Conservation (phyloP, 2,329 filamentous ascomycete genomes). For the Lojkania enalia region DNA sequence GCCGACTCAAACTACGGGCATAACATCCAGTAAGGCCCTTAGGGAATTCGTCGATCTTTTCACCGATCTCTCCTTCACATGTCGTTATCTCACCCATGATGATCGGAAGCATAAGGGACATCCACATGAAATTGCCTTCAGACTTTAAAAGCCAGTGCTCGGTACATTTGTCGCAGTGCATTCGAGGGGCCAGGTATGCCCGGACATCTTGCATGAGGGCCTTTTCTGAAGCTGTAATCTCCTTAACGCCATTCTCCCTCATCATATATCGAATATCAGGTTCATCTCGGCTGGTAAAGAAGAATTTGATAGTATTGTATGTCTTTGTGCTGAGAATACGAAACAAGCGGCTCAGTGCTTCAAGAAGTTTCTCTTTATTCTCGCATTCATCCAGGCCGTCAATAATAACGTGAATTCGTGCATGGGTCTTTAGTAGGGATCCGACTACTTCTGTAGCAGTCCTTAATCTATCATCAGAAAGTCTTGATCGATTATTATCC, state of each 20-base stretch:
- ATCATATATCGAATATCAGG: constrained; percentile 5
- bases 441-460: constrained; percentile 7
- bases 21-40: constrained; percentile 16
- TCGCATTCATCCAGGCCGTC: constrained; percentile 15
- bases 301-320: constrained; percentile 14
- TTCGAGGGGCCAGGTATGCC: constrained; percentile 1
- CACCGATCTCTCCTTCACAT: constrained; percentile 13
- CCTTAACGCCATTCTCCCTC: constrained; percentile 3
- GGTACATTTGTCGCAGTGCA: constrained; percentile 9
- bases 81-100: constrained; percentile 10
- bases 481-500: constrained; percentile 5
- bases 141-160: constrained; percentile 7
- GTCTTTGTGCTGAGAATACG: constrained; percentile 4
- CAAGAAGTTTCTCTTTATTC: not conserved
- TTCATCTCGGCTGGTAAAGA: constrained; percentile 12
- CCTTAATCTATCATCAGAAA: constrained; percentile 3
- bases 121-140: constrained; percentile 17
- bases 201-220: constrained; percentile 9
- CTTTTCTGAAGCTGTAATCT: constrained; percentile 9
- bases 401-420: constrained; percentile 14
- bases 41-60: constrained; percentile 13
- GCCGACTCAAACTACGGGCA: constrained; percentile 7
- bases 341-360: not conserved
- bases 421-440: constrained; percentile 6
- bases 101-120: constrained; percentile 8